Evolutionary conservation across 2,329 filamentous ascomycete species (phyloP).

Genomic region (Tetracladium maxilliforme): DNA sequence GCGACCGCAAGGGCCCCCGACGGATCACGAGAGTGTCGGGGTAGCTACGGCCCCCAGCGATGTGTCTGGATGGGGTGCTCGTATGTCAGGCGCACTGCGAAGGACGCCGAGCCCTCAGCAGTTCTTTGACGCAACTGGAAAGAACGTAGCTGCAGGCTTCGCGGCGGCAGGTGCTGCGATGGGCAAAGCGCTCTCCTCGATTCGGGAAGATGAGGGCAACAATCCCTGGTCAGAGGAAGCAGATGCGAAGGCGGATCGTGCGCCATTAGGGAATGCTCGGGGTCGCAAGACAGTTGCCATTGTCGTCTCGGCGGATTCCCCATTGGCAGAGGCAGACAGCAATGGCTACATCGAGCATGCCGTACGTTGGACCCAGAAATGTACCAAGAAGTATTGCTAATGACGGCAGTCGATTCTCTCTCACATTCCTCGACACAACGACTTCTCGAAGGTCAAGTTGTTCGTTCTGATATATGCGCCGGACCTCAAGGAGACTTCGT

Average conservation of each 20-base stretch:
- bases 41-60: constrained; percentile 23
- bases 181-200: constrained; percentile 68
- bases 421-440: constrained; percentile 65
- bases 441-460: constrained; percentile 59
- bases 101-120: constrained; percentile 80
- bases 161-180: constrained; percentile 72
- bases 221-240: constrained; percentile 87
- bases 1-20: no score
- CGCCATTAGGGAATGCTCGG: constrained; percentile 14
- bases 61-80: constrained; percentile 50
- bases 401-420: constrained; percentile 64
- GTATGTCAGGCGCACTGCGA: constrained; percentile 68
- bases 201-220: constrained; percentile 68
- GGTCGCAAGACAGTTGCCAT: constrained; percentile 77
- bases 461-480: constrained; percentile 88
- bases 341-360: no score
- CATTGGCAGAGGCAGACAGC: no score
- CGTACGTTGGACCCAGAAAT: no score
- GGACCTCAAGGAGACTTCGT: constrained; percentile 50
- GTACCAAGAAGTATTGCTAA: no score
- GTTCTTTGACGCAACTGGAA: constrained; percentile 70
- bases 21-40: no score
- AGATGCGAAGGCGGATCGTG: constrained; percentile 43
- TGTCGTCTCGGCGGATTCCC: constrained; percentile 68
- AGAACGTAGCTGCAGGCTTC: constrained; percentile 66